Evolutionary conservation across 1,284 basidiomycete species (phyloP).

Genomic region (Flammula alnicola): DNA sequence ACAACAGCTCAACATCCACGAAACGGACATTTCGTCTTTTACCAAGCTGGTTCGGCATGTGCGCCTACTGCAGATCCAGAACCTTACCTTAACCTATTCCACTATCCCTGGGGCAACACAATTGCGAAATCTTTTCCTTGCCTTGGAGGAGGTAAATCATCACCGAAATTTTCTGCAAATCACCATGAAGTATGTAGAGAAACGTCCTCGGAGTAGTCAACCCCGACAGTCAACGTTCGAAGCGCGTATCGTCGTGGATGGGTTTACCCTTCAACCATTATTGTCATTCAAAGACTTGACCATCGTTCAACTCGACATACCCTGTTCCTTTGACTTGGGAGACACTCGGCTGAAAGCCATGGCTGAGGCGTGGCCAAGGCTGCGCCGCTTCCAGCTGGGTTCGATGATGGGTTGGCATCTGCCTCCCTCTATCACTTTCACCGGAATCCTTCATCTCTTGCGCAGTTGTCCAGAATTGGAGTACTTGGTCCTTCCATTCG

Average conservation of each 20-base stretch:
- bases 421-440: slow-evolving; percentile 7
- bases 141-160: slow-evolving; percentile 1
- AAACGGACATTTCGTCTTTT: slow-evolving; percentile 3
- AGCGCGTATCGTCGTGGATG: background rate
- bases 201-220: too few species aligned
- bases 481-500: slow-evolving; percentile 13
- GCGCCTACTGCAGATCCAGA: slow-evolving; percentile 8
- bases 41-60: background rate
- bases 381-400: slow-evolving; percentile 16
- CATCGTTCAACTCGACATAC: slow-evolving; percentile 13
- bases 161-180: slow-evolving; percentile 3
- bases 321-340: slow-evolving; percentile 9
- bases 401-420: slow-evolving; percentile 9
- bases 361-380: slow-evolving; percentile 18
- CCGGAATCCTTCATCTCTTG: slow-evolving; percentile 14
- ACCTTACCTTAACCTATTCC: slow-evolving; percentile 3
- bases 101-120: background rate
- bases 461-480: slow-evolving; percentile 12
- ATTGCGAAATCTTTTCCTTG: background rate
- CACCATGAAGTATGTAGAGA: slow-evolving; percentile 4
- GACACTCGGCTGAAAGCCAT: slow-evolving; percentile 14
- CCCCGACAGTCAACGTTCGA: background rate
- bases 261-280: slow-evolving; percentile 8
- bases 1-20: slow-evolving; percentile 12
- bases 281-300: slow-evolving; percentile 14